Conservation (phyloP, 352 stramenopile genomes). For the Phytopythium aichiense region DNA sequence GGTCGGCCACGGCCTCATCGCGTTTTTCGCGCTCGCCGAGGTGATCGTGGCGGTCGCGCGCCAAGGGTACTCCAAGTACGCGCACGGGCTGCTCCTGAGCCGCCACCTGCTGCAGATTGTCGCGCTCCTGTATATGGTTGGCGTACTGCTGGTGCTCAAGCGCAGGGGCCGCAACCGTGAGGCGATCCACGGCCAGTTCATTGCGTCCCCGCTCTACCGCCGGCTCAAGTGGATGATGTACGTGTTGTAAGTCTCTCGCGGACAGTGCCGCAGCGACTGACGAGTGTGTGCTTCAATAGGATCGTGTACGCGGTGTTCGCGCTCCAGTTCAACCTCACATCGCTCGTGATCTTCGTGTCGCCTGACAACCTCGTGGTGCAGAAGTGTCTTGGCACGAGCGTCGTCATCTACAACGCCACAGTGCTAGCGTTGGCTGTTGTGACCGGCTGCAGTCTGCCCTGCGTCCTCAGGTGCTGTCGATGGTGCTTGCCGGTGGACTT, state of each 20-base stretch:
- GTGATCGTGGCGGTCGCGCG: slow-evolving; percentile 16
- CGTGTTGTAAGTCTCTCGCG: not conserved
- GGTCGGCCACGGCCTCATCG: slow-evolving; percentile 17
- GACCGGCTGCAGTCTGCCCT: slow-evolving; percentile 39
- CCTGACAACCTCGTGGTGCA: slow-evolving; percentile 9
- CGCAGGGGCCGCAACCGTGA: slow-evolving; percentile 36
- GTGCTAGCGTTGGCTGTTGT: slow-evolving; percentile 34
- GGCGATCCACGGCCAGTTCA: slow-evolving; percentile 36
- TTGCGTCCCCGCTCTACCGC: slow-evolving; percentile 39
- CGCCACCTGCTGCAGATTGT: slow-evolving; percentile 26
- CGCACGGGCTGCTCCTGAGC: slow-evolving; percentile 22
- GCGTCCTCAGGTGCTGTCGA: slow-evolving; percentile 24
- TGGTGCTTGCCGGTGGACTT: slow-evolving; percentile 35
- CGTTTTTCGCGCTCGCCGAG: slow-evolving; percentile 15
- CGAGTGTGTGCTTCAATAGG: not conserved
- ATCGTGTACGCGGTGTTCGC: slow-evolving; percentile 41
- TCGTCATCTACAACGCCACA: slow-evolving; percentile 37
- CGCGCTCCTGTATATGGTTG: slow-evolving; percentile 25
- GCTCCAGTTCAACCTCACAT: slow-evolving; percentile 46
- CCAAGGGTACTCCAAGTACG: slow-evolving; percentile 25
- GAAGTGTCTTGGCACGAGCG: slow-evolving; percentile 24
- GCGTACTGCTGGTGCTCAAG: slow-evolving; percentile 24
- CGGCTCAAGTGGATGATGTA: slow-evolving; percentile 48
- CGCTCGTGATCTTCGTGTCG: slow-evolving; percentile 30
- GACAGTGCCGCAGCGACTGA: not conserved